A percentile compares a stretch with the other conserved stretches of the same genome.
These are phyloP conservation scores for Esteya vermicola DNA, from an alignment of 2,329 filamentous ascomycete species.

Conservation along the genomic window DNA sequence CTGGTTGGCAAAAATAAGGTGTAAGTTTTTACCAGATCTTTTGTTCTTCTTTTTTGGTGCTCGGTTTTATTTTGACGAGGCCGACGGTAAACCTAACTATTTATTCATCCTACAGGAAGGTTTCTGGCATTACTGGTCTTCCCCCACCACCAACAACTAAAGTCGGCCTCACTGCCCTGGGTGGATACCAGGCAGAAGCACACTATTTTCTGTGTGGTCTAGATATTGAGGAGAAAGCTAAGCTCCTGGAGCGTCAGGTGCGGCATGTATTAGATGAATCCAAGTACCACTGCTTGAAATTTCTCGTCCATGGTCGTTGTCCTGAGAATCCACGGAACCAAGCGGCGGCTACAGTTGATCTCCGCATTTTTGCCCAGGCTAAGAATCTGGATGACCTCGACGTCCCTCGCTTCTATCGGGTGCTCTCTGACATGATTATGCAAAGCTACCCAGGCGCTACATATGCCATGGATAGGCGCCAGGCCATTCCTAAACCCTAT, in stretches of 20 bases:
- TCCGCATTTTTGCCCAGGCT: conserved; percentile 25
- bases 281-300: conserved; percentile 14
- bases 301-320: conserved; percentile 16
- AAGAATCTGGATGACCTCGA: conserved; percentile 15
- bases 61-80: background rate
- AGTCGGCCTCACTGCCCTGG: conserved; percentile 13
- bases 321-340: conserved; percentile 16
- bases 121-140: too few species aligned
- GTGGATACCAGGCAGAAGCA: conserved; percentile 14
- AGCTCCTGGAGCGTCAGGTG: conserved; percentile 14
- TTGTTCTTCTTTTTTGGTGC: background rate
- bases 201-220: conserved; percentile 8
- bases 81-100: too few species aligned
- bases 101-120: conserved; percentile 11
- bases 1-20: conserved; percentile 11
- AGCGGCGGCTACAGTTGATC: conserved; percentile 20
- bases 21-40: conserved; percentile 14
- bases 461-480: conserved; percentile 13
- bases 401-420: conserved; percentile 12
- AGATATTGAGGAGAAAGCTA: conserved; percentile 9
- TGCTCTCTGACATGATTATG: conserved; percentile 13
- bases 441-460: conserved; percentile 13
- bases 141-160: too few species aligned
- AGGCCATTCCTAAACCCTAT: conserved; percentile 13
- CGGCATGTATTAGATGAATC: conserved; percentile 16